Evolutionary conservation across 495 filamentous ascomycete genomes (phyloP).

Genomic region (Cudoniella acicularis): DNA sequence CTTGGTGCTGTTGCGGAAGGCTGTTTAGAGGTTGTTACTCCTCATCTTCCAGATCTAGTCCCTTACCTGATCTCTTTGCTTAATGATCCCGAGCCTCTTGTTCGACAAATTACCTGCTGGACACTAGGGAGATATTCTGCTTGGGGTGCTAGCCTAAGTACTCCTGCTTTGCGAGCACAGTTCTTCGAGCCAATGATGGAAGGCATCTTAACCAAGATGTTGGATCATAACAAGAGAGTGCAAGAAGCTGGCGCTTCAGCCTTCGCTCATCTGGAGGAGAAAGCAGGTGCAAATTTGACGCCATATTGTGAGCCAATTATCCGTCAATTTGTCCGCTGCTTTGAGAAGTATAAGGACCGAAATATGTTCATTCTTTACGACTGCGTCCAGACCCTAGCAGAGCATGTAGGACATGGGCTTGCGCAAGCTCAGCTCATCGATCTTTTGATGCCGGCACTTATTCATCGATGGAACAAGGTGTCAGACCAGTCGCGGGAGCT

Average conservation of each 20-base stretch:
- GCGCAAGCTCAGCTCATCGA: slow-evolving; percentile 73
- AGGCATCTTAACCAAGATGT: slow-evolving; percentile 88
- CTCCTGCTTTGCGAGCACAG: slow-evolving; percentile 59
- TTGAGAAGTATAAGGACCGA: slow-evolving; percentile 91
- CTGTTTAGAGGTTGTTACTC: slow-evolving; percentile 84
- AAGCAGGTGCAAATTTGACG: slow-evolving; percentile 72
- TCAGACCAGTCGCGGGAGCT: slow-evolving; percentile 88
- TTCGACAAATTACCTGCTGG: slow-evolving; percentile 97
- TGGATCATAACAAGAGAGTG: slow-evolving; percentile 95
- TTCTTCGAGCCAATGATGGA: slow-evolving; percentile 98
- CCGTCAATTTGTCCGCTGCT: slow-evolving; percentile 87
- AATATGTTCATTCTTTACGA: slow-evolving; percentile 99
- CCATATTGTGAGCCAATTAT: slow-evolving; percentile 89
- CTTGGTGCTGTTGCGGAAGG: slow-evolving; percentile 94
- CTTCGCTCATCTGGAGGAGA: slow-evolving; percentile 94
- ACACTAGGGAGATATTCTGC: slow-evolving; percentile 89
- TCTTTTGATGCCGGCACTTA: slow-evolving; percentile 91
- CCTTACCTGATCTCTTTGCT: slow-evolving; percentile 87
- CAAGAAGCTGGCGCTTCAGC: slow-evolving; percentile 96
- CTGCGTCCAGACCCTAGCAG: slow-evolving; percentile 95
- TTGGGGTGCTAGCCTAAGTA: slow-evolving; percentile 79
- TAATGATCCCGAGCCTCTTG: slow-evolving; percentile 83
- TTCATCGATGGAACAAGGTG: slow-evolving; percentile 83
- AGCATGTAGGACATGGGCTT: slow-evolving; percentile 79
- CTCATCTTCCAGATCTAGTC: slow-evolving; percentile 86